phyloP scores from a whole-genome alignment of 345 rosid genomes.

The Eucalyptus polyanthemos region DNA sequence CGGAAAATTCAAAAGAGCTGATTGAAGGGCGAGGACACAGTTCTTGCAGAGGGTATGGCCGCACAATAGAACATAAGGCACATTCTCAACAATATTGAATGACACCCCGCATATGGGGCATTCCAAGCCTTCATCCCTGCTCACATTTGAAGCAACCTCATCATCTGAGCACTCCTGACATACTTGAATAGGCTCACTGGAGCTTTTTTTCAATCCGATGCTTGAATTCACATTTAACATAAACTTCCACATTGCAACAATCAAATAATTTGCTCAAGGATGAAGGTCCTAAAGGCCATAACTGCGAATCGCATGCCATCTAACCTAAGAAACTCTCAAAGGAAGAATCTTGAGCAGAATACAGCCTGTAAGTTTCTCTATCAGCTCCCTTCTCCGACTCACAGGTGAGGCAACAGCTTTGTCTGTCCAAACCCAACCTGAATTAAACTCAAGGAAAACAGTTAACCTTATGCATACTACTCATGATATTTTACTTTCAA shows the following conservation, averaged over 20 bases:
- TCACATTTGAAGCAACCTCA: conserved; percentile 1
- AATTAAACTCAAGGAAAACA: neutral
- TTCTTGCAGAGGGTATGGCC: conserved; percentile 30
- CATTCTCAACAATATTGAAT: conserved; percentile 32
- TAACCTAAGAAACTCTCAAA: neutral
- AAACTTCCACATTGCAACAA: conserved; percentile 1
- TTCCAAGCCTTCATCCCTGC: conserved; percentile 24
- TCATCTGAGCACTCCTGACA: conserved; percentile 25
- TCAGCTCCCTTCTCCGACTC: neutral
- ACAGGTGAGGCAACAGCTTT: neutral
- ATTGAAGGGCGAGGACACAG: conserved; percentile 16
- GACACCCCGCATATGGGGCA: conserved; percentile 34
- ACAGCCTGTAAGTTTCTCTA: neutral
- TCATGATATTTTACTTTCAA: neutral
- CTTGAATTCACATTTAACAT: neutral
- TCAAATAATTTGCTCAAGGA: neutral
- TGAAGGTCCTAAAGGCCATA: neutral
- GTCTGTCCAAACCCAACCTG: neutral
- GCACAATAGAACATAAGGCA: conserved; percentile 26
- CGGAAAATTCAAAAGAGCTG: conserved; percentile 15
- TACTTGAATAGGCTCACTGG: neutral
- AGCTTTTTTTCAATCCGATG: conserved; percentile 1
- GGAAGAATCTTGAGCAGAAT: neutral
- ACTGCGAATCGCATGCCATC: neutral
- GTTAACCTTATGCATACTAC: neutral